phyloP scores from a whole-genome alignment of 2,329 filamentous ascomycete genomes.

The Phialocephala subalpina region DNA sequence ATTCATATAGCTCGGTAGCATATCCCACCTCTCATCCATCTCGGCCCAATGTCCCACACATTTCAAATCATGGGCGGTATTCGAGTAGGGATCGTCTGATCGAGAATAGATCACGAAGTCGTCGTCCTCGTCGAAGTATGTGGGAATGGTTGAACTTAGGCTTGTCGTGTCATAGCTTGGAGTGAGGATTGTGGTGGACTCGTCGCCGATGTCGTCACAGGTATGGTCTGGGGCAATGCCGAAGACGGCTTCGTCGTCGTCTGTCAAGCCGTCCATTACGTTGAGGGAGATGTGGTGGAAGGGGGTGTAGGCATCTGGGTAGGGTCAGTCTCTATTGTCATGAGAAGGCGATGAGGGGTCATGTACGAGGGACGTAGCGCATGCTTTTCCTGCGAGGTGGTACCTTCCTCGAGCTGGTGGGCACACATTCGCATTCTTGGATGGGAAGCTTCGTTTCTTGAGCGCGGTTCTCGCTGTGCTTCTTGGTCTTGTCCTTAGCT shows the following conservation, averaged over 20 bases:
- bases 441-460: not conserved
- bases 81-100: not conserved
- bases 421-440: not conserved
- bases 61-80: not conserved
- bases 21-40: not conserved
- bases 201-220: not conserved
- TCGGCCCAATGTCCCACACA: constrained; percentile 1
- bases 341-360: not conserved
- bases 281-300: constrained; percentile 1
- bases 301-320: not conserved
- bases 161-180: not conserved
- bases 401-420: not conserved
- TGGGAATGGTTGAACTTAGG: constrained; percentile 1
- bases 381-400: not conserved
- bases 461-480: not conserved
- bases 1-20: not conserved
- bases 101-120: not conserved
- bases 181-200: constrained; percentile 1
- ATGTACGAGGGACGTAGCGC: not conserved
- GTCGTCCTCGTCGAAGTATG: not conserved
- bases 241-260: not conserved
- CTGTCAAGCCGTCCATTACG: not conserved
- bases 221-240: not conserved
- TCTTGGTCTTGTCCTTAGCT: not conserved
- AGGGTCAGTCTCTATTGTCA: not conserved